A percentile compares a stretch with the other conserved stretches of the same genome.
phyloP scores from a whole-genome alignment of 768 basidiomycete genomes.

The Candolleomyces aberdarensis region DNA sequence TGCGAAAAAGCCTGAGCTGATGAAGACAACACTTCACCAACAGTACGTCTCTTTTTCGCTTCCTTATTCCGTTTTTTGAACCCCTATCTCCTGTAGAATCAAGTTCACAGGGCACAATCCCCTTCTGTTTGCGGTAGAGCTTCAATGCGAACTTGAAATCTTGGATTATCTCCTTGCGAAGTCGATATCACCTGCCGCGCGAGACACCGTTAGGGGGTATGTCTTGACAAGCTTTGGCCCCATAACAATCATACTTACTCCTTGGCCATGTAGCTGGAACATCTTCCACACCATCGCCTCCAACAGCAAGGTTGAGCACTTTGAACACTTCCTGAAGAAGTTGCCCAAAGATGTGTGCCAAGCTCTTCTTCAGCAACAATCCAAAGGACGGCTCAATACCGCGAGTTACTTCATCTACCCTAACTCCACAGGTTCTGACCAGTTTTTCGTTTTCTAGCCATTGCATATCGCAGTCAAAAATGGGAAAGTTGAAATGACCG shows the following conservation, averaged over 20 bases:
- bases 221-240: slow-evolving; percentile 7
- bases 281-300: slow-evolving; percentile 48
- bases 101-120: slow-evolving; percentile 46
- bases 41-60: slow-evolving; percentile 29
- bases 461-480: slow-evolving; percentile 49
- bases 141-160: slow-evolving; percentile 24
- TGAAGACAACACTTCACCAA: slow-evolving; percentile 39
- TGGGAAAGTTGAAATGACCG: slow-evolving; percentile 25
- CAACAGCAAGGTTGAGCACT: slow-evolving; percentile 21
- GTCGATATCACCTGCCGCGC: slow-evolving; percentile 41
- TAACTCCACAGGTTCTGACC: neutral
- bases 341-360: slow-evolving; percentile 50
- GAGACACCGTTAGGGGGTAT: slow-evolving; percentile 42
- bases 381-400: slow-evolving; percentile 43
- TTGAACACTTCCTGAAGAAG: slow-evolving; percentile 45
- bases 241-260: neutral
- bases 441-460: slow-evolving; percentile 33
- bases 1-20: slow-evolving; percentile 37
- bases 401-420: slow-evolving; percentile 23
- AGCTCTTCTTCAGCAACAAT: slow-evolving; percentile 41
- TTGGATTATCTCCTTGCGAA: slow-evolving; percentile 51
- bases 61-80: neutral
- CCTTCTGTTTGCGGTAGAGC: slow-evolving; percentile 39
- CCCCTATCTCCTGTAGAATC: slow-evolving; percentile 26
- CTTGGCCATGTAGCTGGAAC: slow-evolving; percentile 43